A percentile compares a stretch with the other conserved stretches of the same genome.
Evolutionary conservation across 805 yeast genomes (phyloP).

Genomic region (Ogataea paraovalis): DNA sequence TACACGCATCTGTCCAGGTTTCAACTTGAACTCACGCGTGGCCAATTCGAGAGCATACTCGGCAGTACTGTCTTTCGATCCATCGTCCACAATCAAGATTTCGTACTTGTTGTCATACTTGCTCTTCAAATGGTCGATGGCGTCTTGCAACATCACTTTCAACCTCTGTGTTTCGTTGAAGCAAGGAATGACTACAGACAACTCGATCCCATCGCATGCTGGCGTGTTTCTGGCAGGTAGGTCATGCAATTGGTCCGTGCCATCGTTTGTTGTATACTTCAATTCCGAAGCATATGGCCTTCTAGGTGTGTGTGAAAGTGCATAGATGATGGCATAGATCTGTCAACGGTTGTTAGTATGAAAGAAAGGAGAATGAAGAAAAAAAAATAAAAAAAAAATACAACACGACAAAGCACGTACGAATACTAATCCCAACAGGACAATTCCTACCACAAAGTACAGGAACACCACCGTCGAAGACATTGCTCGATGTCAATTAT

Average conservation of each 20-base stretch:
- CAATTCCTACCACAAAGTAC: too few relatives aligned
- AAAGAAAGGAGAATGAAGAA: neutral
- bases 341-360: too few relatives aligned
- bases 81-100: conserved; percentile 86
- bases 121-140: conserved; percentile 48
- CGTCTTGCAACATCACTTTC: conserved; percentile 65
- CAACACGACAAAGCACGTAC: too few relatives aligned
- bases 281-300: conserved; percentile 49
- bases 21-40: conserved; percentile 40
- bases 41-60: conserved; percentile 67
- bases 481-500: too few relatives aligned
- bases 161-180: conserved; percentile 80
- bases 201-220: conserved; percentile 39
- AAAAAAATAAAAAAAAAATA: too few relatives aligned
- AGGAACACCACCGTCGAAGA: too few relatives aligned
- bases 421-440: too few relatives aligned
- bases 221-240: conserved; percentile 33
- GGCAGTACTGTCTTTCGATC: conserved; percentile 78
- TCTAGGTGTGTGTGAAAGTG: conserved; percentile 65
- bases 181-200: conserved; percentile 90
- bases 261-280: conserved; percentile 47
- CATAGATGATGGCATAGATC: conserved; percentile 38
- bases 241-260: conserved; percentile 25
- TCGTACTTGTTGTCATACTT: conserved; percentile 44
- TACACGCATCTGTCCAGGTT: conserved; percentile 64